phyloP scores from a whole-genome alignment of 2,329 filamentous ascomycete genomes.

The Fusarium chlamydosporum region DNA sequence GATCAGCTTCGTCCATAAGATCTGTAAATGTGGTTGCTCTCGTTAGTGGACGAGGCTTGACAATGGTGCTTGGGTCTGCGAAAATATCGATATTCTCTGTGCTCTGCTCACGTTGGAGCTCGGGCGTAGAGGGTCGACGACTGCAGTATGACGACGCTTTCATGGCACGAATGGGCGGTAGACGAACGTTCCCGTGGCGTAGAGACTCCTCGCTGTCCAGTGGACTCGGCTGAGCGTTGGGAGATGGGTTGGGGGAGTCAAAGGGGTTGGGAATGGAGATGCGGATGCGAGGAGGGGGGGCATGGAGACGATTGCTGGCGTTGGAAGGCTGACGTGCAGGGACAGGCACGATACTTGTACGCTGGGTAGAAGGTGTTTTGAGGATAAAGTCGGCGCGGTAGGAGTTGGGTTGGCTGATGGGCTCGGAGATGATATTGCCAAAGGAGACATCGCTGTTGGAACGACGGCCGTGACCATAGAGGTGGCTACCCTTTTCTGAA shows the following conservation, averaged over 20 bases:
- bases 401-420: slow-evolving; percentile 62
- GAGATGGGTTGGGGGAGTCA: slow-evolving; percentile 53
- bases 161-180: slow-evolving; percentile 60
- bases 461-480: slow-evolving; percentile 32
- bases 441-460: slow-evolving; percentile 48
- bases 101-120: slow-evolving; percentile 60
- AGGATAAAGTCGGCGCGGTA: slow-evolving; percentile 69
- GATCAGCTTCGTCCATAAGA: slow-evolving; percentile 65
- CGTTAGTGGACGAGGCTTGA: slow-evolving; percentile 46
- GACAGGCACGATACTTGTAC: slow-evolving; percentile 29
- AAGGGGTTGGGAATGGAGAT: slow-evolving; percentile 57
- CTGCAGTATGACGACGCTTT: slow-evolving; percentile 49
- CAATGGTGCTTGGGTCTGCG: slow-evolving; percentile 63
- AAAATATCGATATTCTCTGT: slow-evolving; percentile 68
- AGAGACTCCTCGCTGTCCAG: slow-evolving; percentile 46
- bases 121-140: slow-evolving; percentile 52
- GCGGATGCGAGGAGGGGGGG: slow-evolving; percentile 42
- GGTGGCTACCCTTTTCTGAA: slow-evolving; percentile 43
- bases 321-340: slow-evolving; percentile 29
- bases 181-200: slow-evolving; percentile 51
- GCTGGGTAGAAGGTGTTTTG: slow-evolving; percentile 50
- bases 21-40: slow-evolving; percentile 66
- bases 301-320: slow-evolving; percentile 35
- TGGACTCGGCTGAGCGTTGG: slow-evolving; percentile 45
- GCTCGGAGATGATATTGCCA: slow-evolving; percentile 68